These are phyloP conservation scores for Kandelia obovata DNA, from an alignment of 345 rosid genomes.

Conservation along the genomic window DNA sequence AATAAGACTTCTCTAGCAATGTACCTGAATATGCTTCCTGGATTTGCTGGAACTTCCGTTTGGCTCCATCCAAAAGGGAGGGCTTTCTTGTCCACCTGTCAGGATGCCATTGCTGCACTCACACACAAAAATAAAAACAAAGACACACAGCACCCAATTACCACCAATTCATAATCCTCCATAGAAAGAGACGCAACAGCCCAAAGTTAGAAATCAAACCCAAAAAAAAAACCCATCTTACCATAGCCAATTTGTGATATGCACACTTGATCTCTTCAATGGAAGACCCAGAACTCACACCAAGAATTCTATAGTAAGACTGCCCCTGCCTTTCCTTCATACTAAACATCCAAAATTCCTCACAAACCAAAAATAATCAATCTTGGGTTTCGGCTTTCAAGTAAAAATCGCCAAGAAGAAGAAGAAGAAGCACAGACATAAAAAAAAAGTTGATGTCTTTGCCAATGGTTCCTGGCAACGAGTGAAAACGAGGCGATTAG, in stretches of 20 bases:
- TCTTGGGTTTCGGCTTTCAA: not conserved
- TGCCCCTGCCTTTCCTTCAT: constrained; percentile 14
- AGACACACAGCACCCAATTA: not conserved
- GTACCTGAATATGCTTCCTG: constrained; percentile 59
- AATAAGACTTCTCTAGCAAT: not conserved
- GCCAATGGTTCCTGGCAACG: too few relatives aligned
- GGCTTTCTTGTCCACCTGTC: constrained; percentile 25
- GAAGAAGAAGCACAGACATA: not conserved
- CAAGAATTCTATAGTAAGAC: constrained; percentile 47
- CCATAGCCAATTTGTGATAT: constrained; percentile 63
- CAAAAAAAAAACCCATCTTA: constrained; percentile 9
- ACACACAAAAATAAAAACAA: too few relatives aligned
- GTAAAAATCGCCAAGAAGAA: not conserved
- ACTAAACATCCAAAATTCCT: not conserved
- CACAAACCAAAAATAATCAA: not conserved
- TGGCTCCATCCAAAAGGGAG: constrained; percentile 41
- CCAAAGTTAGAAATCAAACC: not conserved
- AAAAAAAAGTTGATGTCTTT: too few relatives aligned
- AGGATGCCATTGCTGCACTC: not conserved
- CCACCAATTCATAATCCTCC: too few relatives aligned
- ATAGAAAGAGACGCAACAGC: too few relatives aligned
- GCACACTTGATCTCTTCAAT: constrained; percentile 44
- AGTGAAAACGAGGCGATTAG: too few relatives aligned
- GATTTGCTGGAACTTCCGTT: constrained; percentile 55
- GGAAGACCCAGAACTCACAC: constrained; percentile 38